Base-by-base conservation (phyloP, 352 stramenopile genomes). In the Globisporangium parvum region DNA sequence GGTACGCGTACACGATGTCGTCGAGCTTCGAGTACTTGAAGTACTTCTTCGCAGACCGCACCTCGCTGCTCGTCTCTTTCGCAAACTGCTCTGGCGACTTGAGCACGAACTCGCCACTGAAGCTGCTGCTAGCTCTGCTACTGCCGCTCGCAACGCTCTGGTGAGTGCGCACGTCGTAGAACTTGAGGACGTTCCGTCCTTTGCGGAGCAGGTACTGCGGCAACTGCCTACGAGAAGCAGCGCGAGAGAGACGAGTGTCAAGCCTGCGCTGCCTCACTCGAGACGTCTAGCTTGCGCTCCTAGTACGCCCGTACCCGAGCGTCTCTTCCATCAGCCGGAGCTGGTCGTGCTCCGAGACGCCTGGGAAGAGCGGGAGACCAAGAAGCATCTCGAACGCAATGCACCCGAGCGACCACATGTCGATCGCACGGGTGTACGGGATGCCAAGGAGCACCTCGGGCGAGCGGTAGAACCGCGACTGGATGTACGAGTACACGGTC, bases 401-500 rank as follows among this genome's bases (percentile, higher is more conserved):
- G 63, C 76, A 87, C 18, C 76, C 76, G 20, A 87, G 59, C 37
- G 70, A 82, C 76, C 76, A 87, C 53, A 87, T 66, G 51, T 87
- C 76, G 50, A 87, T 85, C 12, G 71, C 53, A 18, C 51, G 62
- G 14, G 59, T 79, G 70, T 86, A 87, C 41, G 69, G 67, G 20
- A 85, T 77, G 10, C 76, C 76, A 11, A 87, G 51, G 0, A 87
- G 55, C 47, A 93, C 81, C 42, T 93, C 83, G 1, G 82, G 82
- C 4, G 81, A 84, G 1, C 86, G 81, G 69, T 98, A 98, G 66
- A 98, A 98, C 23, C 92, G 80, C 67, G 78, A 96, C 74, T 98
- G 95, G 67, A 98, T 98, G 68, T 98, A 98, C n/a, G 88, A 93
- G 69, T 97, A 97, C 71, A 97, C 88, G 11, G 75, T 70, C 52